These are phyloP conservation scores for Pneumocystis carinii DNA, from an alignment of 1,139 yeast species.

Conservation along the genomic window DNA sequence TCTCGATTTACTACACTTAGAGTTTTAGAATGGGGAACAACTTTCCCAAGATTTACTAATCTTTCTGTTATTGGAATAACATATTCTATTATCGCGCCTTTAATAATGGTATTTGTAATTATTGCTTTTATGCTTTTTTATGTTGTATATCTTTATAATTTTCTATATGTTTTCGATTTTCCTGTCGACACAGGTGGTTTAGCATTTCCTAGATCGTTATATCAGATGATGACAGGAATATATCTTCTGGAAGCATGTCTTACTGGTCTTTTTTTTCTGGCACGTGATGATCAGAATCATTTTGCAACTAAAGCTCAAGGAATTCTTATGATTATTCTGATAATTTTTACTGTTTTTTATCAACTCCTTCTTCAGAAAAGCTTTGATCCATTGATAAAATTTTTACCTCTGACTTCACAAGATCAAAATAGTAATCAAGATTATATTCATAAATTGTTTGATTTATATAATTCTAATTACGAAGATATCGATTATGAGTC, in stretches of 20 bases:
- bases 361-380: constrained; percentile 50
- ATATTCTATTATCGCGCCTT: constrained; percentile 71
- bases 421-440: constrained; percentile 9
- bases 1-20: constrained; percentile 49
- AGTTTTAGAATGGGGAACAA: constrained; percentile 69
- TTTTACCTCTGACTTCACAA: constrained; percentile 49
- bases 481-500: background rate
- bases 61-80: constrained; percentile 29
- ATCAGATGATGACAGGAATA: constrained; percentile 75
- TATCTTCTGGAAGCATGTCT: constrained; percentile 77
- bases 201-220: constrained; percentile 74
- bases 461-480: background rate
- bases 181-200: constrained; percentile 67
- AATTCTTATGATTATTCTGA: constrained; percentile 44
- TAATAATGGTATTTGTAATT: constrained; percentile 53
- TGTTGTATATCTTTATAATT: constrained; percentile 65
- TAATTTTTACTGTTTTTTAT: constrained; percentile 48
- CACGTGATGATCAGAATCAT: constrained; percentile 91
- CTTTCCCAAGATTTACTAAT: constrained; percentile 71
- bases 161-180: constrained; percentile 53
- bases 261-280: constrained; percentile 72
- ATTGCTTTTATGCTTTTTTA: constrained; percentile 57
- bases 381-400: constrained; percentile 48
- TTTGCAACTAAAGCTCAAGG: constrained; percentile 25
- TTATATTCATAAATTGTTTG: constrained; percentile 7